Evolutionary conservation across 2,329 filamentous ascomycete species (phyloP), one percentile per base, ranked within the genome.

Genomic region (Teratosphaeria epicoccoides): DNA sequence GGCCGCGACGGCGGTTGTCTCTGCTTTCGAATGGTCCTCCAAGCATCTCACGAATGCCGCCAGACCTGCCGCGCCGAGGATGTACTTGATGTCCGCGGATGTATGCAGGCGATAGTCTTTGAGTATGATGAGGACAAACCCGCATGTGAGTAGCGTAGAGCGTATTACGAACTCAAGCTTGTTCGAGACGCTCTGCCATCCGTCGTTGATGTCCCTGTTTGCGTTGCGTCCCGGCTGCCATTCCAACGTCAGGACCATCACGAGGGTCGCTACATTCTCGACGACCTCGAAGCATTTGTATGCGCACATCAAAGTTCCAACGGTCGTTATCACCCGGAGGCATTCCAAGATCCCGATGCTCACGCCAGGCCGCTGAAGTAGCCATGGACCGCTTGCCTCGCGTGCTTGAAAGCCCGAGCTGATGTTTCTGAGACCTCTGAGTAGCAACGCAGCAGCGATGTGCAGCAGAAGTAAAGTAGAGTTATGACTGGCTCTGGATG

Each of bases 201-300:
- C n/a, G 28, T 14, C 12, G n/a, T 17, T 10, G 33, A 5, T 26
- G 33, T 29, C 12, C 14, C 10, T 28, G 45, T 22, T 24, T 10
- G n/a, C 20, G 7, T 23, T 23, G 17, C 12, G 24, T 45, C 17
- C 33, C 23, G 43, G 49, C 26, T 24, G 44, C 49, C 49, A 51
- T 12, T 51, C 43, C 3, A 51, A n/a, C 4, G 44, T 6, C 25
- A 51, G 20, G n/a, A 51, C 24, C 43, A 51, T 47, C 2, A 40
- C 23, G 4, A 47, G 17, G 17, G 22, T 22, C 20, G 49, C 11
- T n/a, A 48, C 12, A 9, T 23, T 40, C 14, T 25, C 11, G 11
- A 47, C 24, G n/a, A 47, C 22, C 14, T 33, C 23, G n/a, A 51
- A 17, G 10, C 44, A 24, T 43, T 28, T 24, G 44, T 51, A 51